Evolutionary conservation across 2,329 filamentous ascomycete genomes (phyloP).

Genomic region (Ceratocystis variospora): DNA sequence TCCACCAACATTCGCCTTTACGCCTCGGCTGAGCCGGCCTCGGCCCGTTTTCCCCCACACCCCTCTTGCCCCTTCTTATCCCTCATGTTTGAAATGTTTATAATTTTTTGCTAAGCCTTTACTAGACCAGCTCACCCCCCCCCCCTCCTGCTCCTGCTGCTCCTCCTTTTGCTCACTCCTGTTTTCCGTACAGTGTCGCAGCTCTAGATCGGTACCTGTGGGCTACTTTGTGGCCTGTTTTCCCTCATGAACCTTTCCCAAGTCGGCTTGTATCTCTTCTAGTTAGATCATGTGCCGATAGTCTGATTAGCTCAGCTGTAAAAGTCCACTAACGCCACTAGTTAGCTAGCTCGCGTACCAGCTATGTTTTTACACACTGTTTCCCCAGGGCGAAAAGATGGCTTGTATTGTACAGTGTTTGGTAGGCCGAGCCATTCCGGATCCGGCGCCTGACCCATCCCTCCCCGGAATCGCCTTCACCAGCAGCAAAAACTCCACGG

Average conservation of each 20-base stretch:
- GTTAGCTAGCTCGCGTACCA: neutral
- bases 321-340: no score
- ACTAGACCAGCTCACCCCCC: neutral
- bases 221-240: neutral
- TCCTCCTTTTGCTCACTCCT: neutral
- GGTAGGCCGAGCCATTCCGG: neutral
- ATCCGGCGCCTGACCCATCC: neutral
- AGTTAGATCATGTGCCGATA: neutral
- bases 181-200: neutral
- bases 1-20: neutral
- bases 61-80: neutral
- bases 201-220: neutral
- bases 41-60: neutral
- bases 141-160: no score
- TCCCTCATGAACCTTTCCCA: neutral
- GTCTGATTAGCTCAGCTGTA: neutral
- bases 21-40: neutral
- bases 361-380: neutral
- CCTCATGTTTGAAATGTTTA: conserved; percentile 5
- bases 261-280: neutral
- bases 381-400: neutral
- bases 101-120: neutral
- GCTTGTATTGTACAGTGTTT: neutral
- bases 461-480: neutral
- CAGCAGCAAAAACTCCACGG: neutral